Percentiles rank a stretch among this genome's conserved stretches.
These are phyloP conservation scores for Jamesozyma spencerorum DNA, from an alignment of 805 yeast genomes.

Conservation along the genomic window DNA sequence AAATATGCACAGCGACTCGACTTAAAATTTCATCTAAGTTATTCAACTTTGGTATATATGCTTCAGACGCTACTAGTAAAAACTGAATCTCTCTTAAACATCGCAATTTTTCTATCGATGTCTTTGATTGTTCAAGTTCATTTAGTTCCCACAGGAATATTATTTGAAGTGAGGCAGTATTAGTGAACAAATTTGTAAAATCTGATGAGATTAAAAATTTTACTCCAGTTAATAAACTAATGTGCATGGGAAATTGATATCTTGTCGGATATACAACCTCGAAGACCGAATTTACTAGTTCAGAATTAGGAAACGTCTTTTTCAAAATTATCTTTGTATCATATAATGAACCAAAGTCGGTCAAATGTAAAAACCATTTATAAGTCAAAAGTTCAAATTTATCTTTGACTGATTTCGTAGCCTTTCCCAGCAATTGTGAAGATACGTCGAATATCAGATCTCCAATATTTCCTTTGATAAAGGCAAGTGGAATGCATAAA, in stretches of 20 bases:
- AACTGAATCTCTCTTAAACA: conserved; percentile 16
- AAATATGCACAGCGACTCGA: conserved; percentile 9
- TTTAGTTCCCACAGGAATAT: conserved; percentile 15
- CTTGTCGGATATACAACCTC: background rate
- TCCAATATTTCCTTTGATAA: conserved; percentile 8
- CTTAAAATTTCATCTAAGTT: conserved; percentile 6
- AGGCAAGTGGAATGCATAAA: conserved; percentile 15
- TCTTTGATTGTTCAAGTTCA: conserved; percentile 12
- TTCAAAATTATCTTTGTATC: conserved; percentile 7
- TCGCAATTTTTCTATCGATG: conserved; percentile 7
- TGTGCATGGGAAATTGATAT: conserved; percentile 15
- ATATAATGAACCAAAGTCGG: conserved; percentile 13
- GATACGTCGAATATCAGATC: conserved; percentile 8
- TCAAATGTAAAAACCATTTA: conserved; percentile 10
- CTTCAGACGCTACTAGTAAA: conserved; percentile 11
- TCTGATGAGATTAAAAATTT: conserved; percentile 6
- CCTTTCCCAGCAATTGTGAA: conserved; percentile 8
- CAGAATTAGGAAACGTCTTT: conserved; percentile 1
- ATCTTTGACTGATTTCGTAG: conserved; percentile 2
- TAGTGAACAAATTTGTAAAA: background rate
- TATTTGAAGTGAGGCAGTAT: conserved; percentile 4
- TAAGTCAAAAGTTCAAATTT: conserved; percentile 3
- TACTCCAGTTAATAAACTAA: conserved; percentile 8
- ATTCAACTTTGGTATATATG: conserved; percentile 1
- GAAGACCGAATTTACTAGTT: conserved; percentile 4